phyloP scores from a whole-genome alignment of 176 grass and related monocot species.

The Triticum turgidum region DNA sequence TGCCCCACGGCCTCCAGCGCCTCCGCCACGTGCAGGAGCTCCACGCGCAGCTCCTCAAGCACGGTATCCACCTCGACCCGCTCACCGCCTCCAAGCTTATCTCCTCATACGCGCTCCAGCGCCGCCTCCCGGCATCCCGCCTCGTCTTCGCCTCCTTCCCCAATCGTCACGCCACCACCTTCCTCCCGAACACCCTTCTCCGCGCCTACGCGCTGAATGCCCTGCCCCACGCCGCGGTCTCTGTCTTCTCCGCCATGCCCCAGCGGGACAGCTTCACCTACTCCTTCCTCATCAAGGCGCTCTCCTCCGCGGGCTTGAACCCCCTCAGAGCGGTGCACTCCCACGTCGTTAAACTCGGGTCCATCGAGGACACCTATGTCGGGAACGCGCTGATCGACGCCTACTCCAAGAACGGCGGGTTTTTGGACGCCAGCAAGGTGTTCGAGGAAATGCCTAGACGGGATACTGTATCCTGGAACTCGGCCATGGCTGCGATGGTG shows the following conservation, averaged over 20 bases:
- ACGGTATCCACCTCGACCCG: slow-evolving; percentile 49
- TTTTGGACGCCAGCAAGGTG: slow-evolving; percentile 31
- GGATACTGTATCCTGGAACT: slow-evolving; percentile 68
- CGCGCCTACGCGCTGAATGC: slow-evolving; percentile 57
- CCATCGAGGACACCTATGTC: slow-evolving; percentile 60
- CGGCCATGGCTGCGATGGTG: slow-evolving; percentile 43
- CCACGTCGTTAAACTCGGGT: slow-evolving; percentile 62
- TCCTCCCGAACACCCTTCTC: slow-evolving; percentile 64
- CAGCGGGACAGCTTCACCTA: slow-evolving; percentile 54
- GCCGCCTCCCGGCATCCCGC: slow-evolving; percentile 41
- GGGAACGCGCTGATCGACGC: slow-evolving; percentile 68
- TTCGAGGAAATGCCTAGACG: slow-evolving; percentile 48
- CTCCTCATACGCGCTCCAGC: slow-evolving; percentile 59
- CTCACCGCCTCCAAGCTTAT: slow-evolving; percentile 53
- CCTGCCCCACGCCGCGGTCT: slow-evolving; percentile 43
- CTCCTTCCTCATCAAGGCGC: slow-evolving; percentile 71
- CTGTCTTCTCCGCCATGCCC: slow-evolving; percentile 49
- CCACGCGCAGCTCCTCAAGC: slow-evolving; percentile 65
- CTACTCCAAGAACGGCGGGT: slow-evolving; percentile 50
- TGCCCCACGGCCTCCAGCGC: slow-evolving; percentile 46
- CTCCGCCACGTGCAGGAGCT: slow-evolving; percentile 50
- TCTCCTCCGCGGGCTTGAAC: slow-evolving; percentile 16
- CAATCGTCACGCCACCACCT: slow-evolving; percentile 7
- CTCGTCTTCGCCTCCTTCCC: slow-evolving; percentile 42
- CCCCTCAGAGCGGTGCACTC: slow-evolving; percentile 43